Evolutionary conservation across 495 filamentous ascomycete species (phyloP), one percentile per base, ranked within the genome.

Genomic region (Schizothecium vesticola): DNA sequence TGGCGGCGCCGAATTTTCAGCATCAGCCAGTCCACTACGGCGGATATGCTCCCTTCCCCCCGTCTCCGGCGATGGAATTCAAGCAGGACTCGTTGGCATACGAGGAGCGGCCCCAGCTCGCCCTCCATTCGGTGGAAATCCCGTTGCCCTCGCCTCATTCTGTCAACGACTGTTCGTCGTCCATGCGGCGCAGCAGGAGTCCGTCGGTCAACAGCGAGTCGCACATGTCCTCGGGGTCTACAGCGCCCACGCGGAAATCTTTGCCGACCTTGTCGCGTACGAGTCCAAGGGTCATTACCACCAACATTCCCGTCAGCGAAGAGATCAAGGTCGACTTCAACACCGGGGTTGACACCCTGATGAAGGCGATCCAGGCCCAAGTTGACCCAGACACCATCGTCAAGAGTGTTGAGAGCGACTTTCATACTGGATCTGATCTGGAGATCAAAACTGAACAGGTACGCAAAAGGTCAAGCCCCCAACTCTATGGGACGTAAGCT

Each of bases 321-420:
- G 64, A 71, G 13, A 55, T 69, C 8, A 74, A 89, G 22, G 73
- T 87, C 59, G 81, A 87, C 59, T 95, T 94, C 78, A 86, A 87
- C 31, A 98, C 93, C 1, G 87, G 91, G 62, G 88, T 98, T 58
- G 94, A 98, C 75, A 87, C 88, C n/a, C 78, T 98, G 55, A 95
- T 97, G 92, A 94, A 91, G 77, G 86, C 91, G 7, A 96, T 98
- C 57, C 93, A 98, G 76, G 82, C 90, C 26, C 92, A 92, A 70
- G 71, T 79, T 43, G 79, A 86, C 63, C 75, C 80, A 16, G 69
- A 75, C 12, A 61, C 28, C 3, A 25, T 61, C 1, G 24, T 59
- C 22, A 69, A 71, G 36, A 65, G 66, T 5, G 63, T 29, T 0
- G 8, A 29, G 66, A 62, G 25, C 8, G 13, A 61, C 12, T 3